Evolutionary conservation across 1,284 basidiomycete genomes (phyloP).

Genomic region (Leccinum pallidistipes): DNA sequence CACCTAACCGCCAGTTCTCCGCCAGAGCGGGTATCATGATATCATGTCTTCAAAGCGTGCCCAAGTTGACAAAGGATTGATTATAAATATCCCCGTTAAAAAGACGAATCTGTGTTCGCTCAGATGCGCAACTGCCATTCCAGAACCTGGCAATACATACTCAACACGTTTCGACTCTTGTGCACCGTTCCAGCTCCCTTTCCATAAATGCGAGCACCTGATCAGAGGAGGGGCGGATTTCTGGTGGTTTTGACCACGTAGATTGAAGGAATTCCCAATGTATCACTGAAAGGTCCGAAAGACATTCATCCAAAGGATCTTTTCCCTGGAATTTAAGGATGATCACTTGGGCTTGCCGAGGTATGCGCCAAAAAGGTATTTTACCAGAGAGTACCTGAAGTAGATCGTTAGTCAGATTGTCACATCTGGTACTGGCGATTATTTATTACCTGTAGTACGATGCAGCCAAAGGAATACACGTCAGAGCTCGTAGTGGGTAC

Average conservation of each 20-base stretch:
- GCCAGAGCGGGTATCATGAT: neutral
- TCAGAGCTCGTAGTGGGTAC: conserved; percentile 9
- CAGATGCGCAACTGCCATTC: neutral
- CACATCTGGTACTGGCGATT: neutral
- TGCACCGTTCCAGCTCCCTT: conserved; percentile 4
- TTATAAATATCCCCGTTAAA: neutral
- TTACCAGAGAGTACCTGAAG: conserved; percentile 13
- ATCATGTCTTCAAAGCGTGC: neutral
- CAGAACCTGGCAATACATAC: neutral
- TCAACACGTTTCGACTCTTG: neutral
- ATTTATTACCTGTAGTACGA: conserved; percentile 13
- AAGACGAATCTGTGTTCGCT: neutral
- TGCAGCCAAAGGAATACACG: conserved; percentile 15
- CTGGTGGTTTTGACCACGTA: conserved; percentile 11
- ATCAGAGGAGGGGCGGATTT: conserved; percentile 8
- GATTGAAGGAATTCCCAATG: conserved; percentile 15
- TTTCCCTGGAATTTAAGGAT: conserved; percentile 16
- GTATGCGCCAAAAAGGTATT: conserved; percentile 13
- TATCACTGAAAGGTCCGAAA: neutral
- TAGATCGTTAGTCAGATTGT: neutral
- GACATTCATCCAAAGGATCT: conserved; percentile 16
- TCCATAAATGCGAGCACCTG: conserved; percentile 7
- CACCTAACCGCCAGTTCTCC: neutral
- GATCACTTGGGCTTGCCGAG: conserved; percentile 14
- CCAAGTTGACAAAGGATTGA: neutral